These are phyloP conservation scores for Oidiodendron maius DNA, from an alignment of 495 filamentous ascomycete genomes.

Conservation along the genomic window DNA sequence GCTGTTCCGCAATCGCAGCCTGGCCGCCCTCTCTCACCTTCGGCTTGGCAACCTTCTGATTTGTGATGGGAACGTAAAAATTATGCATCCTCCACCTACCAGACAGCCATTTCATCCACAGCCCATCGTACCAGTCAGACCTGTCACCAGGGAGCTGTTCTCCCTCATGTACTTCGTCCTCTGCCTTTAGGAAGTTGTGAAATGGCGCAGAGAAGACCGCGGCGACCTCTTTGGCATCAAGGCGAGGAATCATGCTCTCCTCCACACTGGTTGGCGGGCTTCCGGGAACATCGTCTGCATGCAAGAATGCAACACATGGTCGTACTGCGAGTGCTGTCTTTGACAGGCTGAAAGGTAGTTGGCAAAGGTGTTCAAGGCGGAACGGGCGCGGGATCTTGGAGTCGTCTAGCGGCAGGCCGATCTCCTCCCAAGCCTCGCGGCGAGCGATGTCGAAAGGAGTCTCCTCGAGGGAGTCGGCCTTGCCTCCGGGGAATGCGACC, in stretches of 20 bases:
- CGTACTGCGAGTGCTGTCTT: slow-evolving; percentile 76
- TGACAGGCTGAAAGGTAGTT: slow-evolving; percentile 74
- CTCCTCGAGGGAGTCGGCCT: slow-evolving; percentile 41
- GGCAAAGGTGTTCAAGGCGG: slow-evolving; percentile 75
- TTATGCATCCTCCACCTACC: slow-evolving; percentile 74
- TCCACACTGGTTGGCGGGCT: slow-evolving; percentile 32
- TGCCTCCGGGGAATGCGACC: slow-evolving; percentile 81
- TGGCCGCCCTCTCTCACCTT: slow-evolving; percentile 21
- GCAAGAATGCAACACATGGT: slow-evolving; percentile 79
- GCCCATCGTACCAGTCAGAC: slow-evolving; percentile 58
- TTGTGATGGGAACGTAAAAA: slow-evolving; percentile 73
- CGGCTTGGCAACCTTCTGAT: slow-evolving; percentile 54
- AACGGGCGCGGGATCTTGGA: slow-evolving; percentile 62
- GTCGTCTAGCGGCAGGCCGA: slow-evolving; percentile 69
- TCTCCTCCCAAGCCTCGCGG: slow-evolving; percentile 86
- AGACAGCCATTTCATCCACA: slow-evolving; percentile 61
- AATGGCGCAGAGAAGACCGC: slow-evolving; percentile 87
- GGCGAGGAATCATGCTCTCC: slow-evolving; percentile 63
- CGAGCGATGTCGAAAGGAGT: slow-evolving; percentile 67
- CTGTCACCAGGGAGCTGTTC: slow-evolving; percentile 41
- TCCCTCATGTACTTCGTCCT: slow-evolving; percentile 36
- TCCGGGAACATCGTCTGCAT: slow-evolving; percentile 36
- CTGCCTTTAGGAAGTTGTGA: slow-evolving; percentile 55
- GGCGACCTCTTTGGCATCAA: slow-evolving; percentile 82
- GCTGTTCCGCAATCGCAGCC: slow-evolving; percentile 26